Evolutionary conservation across 441 rosid species (phyloP).

Genomic region (Adansonia rubrostipa): DNA sequence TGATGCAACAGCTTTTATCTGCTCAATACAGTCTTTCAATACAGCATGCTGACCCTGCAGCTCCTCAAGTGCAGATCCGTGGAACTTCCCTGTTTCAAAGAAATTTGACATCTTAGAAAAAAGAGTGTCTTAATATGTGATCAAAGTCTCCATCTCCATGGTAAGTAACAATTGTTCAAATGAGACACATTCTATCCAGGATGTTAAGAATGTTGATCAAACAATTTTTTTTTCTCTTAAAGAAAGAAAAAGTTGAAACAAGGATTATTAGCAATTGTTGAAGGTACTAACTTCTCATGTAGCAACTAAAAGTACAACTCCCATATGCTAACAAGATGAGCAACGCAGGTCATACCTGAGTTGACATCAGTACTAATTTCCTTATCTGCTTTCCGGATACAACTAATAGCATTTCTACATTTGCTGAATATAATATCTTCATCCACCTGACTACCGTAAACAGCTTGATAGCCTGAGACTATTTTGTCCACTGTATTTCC

Average conservation of each 20-base stretch:
- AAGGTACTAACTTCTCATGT: neutral
- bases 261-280: neutral
- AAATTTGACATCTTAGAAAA: conserved; percentile 15
- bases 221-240: neutral
- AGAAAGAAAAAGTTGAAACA: neutral
- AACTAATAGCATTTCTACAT: conserved; percentile 62
- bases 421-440: conserved; percentile 67
- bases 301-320: neutral
- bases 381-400: conserved; percentile 71
- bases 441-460: conserved; percentile 61
- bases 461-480: conserved; percentile 71
- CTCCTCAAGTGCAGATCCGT: conserved; percentile 54
- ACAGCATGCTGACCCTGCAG: conserved; percentile 60
- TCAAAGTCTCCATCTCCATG: neutral
- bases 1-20: conserved; percentile 64
- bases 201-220: neutral
- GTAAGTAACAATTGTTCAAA: conserved; percentile 5
- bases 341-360: conserved; percentile 56
- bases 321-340: neutral
- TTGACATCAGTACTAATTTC: conserved; percentile 56
- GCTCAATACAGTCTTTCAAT: conserved; percentile 74
- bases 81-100: conserved; percentile 51
- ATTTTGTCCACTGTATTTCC: conserved; percentile 69
- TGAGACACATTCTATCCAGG: neutral
- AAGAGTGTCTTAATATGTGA: neutral